Evolutionary conservation across 495 filamentous ascomycete genomes (phyloP), one percentile per base, ranked within the genome.

Genomic region (Trichoderma gamsii): DNA sequence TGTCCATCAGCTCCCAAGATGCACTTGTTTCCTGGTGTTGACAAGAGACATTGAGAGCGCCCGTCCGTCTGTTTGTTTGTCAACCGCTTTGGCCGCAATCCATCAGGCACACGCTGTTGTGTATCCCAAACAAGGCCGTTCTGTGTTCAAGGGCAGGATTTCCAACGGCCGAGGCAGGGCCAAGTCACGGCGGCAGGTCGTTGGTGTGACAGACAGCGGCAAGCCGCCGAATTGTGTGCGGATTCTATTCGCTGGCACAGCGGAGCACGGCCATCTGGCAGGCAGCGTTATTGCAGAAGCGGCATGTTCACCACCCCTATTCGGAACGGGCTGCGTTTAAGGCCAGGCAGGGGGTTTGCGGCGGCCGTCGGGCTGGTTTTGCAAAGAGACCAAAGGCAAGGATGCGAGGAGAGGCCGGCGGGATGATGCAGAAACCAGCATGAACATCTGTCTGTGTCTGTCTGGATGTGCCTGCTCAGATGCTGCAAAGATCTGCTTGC

Each of bases 201-300:
- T 61, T 61, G 56, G 56, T 29, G 25, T 16, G 27, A 61, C 11
- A 25, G 23, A 32, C 23, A 21, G 29, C 16, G 25, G 11, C 51
- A 59, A 12, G 21, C 51, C 51, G 21, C 15, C 51, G 21, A 25
- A 2, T 29, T 61, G 56, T 32, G 56, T 61, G 56, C 16, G 12
- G 25, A 16, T 61, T 61, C 56, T 32, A 61, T 61, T 61, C 56
- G 56, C n/a, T 32, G 56, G n/a, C 25, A 21, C 27, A 32, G 56
- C 56, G 56, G 56, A 61, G 56, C 56, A 61, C 27, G 23, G 29
- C 27, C 56, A 27, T 27, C 23, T 11, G 27, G 56, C 25, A 13
- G 56, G 25, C 29, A 61, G 56, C 56, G 56, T 38, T 21, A 61
- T 32, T 61, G 27, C 56, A 13, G 2, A 61, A 32, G 56, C 56